Evolutionary conservation across 495 filamentous ascomycete species (phyloP), one percentile per base, ranked within the genome.

Genomic region (Aspergillus baeticus): DNA sequence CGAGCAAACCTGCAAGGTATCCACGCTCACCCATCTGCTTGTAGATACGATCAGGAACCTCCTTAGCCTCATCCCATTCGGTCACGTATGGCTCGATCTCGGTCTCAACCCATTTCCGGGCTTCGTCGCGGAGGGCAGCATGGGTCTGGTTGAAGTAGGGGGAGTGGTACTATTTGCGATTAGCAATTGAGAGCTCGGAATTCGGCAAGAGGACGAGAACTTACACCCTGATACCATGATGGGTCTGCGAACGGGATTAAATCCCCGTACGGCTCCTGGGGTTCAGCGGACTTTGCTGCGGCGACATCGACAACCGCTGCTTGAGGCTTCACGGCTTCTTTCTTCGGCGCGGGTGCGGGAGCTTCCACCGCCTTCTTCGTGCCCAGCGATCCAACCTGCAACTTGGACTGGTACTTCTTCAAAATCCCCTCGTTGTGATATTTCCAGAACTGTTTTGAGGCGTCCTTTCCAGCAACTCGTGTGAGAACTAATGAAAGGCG

Each of bases 391-490:
- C 94, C 94, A 64, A 99, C 81, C 67, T 92, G 88, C 47, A 99
- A 83, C 69, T 90, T 79, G 23, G 82, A 73, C 76, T 94, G 87
- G 81, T 92, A 97, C 71, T 98, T 98, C 78, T 97, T 98, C 62
- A 98, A 81, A 60, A 98, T 91, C 51, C 87, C 83, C 63, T 88
- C 84, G 64, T 96, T 98, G 80, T 98, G 94, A 71, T 98, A 98
- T 75, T 98, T 99, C 94, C 94, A 99, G 79, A 99, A 99, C 69
- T 96, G 95, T 73, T 95, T 93, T 22, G 90, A 92, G 15, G 94
- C 94, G 63, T 99, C 95, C 70, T 98, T 99, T 62, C 94, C 94
- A 42, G 86, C 94, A 14, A 98, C 92, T 55, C 93, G 80, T 63
- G 90, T 86, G 51, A 99, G 85, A 70, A 99, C 85, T 88, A 62